Conservation (phyloP, 2,329 filamentous ascomycete species). For the Eutypella sp. region DNA sequence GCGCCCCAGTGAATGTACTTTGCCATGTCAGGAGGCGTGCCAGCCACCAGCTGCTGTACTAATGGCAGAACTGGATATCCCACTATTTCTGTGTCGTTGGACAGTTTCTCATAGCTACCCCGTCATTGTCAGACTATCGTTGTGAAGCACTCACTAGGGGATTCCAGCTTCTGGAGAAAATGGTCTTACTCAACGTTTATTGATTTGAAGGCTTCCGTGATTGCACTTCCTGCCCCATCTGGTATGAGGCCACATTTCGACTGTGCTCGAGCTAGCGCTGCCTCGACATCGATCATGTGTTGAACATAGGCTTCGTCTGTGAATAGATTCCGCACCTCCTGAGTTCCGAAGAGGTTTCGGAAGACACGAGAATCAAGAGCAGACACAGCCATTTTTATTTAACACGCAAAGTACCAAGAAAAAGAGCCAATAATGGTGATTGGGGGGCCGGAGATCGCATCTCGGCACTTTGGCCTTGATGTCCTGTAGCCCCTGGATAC, state of each 20-base stretch:
- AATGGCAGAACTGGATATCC: constrained; percentile 50
- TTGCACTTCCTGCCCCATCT: constrained; percentile 25
- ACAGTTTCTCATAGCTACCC: constrained; percentile 28
- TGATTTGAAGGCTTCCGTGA: constrained; percentile 26
- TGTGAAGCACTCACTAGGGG: no score
- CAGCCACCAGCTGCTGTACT: constrained; percentile 40
- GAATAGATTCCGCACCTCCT: constrained; percentile 46
- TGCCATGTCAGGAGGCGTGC: constrained; percentile 25
- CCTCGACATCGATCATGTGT: constrained; percentile 45
- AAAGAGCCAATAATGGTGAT: no score
- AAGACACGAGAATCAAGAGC: constrained; percentile 46
- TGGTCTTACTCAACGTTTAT: constrained; percentile 16
- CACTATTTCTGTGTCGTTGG: constrained; percentile 48
- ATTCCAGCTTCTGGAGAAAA: not conserved
- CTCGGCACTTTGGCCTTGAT: not conserved
- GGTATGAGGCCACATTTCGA: constrained; percentile 43
- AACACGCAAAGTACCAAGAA: constrained; percentile 2
- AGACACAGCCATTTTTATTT: constrained; percentile 17
- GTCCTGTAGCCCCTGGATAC: not conserved
- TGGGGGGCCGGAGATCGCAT: not conserved
- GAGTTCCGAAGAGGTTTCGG: constrained; percentile 45
- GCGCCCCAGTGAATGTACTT: constrained; percentile 54
- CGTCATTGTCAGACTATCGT: not conserved
- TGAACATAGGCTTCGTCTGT: constrained; percentile 44
- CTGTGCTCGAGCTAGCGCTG: constrained; percentile 46